Conservation (phyloP, 225 moss, liverwort and hornwort species). For the Pseudisothecium myosuroides region DNA sequence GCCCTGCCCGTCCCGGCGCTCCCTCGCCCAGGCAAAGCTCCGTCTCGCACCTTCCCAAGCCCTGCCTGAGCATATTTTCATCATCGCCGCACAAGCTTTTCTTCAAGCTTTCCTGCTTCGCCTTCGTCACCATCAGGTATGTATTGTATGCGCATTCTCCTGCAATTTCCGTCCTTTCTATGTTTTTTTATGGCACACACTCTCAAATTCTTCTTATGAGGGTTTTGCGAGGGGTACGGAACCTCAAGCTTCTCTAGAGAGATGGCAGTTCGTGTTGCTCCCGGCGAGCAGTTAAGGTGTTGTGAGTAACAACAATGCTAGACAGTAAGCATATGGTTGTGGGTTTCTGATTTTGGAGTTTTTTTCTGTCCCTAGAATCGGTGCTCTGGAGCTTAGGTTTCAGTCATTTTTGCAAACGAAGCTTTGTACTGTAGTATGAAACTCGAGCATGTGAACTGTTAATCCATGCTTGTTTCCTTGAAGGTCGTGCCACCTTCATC, state of each 20-base stretch:
- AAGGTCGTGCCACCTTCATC: not conserved
- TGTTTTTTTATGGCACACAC: not conserved
- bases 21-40: not conserved
- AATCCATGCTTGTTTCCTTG: not conserved
- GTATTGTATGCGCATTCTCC: not conserved
- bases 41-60: not conserved
- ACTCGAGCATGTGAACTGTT: not conserved
- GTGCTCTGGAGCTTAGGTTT: not conserved
- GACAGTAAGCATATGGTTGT: not conserved
- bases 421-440: not conserved
- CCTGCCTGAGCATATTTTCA: not conserved
- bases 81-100: not conserved
- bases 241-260: not conserved
- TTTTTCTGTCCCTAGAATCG: not conserved
- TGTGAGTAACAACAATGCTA: not conserved
- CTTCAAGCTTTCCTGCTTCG: not conserved
- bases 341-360: not conserved
- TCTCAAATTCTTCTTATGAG: not conserved
- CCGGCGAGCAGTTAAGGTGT: not conserved
- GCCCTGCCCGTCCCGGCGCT: not conserved
- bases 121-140: not conserved
- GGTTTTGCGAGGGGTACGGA: not conserved
- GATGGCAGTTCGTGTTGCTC: not conserved
- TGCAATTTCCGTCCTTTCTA: not conserved
- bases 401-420: not conserved